Percentiles rank a stretch among this genome's conserved stretches.
These are phyloP conservation scores for Syzygium jambos DNA, from an alignment of 345 rosid genomes.

Conservation along the genomic window DNA sequence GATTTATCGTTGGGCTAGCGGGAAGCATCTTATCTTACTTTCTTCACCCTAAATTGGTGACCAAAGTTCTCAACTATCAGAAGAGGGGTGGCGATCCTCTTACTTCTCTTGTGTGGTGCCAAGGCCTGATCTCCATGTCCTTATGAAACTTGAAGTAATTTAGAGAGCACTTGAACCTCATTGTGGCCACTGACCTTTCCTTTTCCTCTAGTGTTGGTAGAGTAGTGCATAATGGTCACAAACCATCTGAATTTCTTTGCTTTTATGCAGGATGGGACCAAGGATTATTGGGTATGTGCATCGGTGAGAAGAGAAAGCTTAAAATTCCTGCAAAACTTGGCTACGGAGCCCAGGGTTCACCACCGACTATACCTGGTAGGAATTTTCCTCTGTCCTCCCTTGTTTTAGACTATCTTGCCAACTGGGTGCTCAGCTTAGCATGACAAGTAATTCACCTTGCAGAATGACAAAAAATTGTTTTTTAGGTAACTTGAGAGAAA, in stretches of 20 bases:
- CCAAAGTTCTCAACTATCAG: background rate
- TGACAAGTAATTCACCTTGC: background rate
- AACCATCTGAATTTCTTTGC: background rate
- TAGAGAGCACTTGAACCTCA: background rate
- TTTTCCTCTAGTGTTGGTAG: background rate
- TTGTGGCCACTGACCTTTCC: background rate
- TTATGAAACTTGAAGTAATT: background rate
- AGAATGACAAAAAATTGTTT: background rate
- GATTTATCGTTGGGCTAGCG: background rate
- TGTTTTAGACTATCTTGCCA: background rate
- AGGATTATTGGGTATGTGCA: constrained; percentile 78
- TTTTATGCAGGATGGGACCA: constrained; percentile 84
- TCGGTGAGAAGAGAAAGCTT: constrained; percentile 89
- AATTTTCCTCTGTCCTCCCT: background rate
- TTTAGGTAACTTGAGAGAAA: background rate
- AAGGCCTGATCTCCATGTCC: background rate
- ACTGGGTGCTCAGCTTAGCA: background rate
- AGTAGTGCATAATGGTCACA: background rate
- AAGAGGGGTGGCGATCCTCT: background rate
- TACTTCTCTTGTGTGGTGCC: background rate
- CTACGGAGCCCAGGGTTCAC: constrained; percentile 84
- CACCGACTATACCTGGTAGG: constrained; percentile 93
- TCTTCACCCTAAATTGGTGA: background rate
- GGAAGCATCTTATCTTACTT: background rate
- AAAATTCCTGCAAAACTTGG: constrained; percentile 95